Evolutionary conservation across 768 basidiomycete genomes (phyloP), one percentile per base, ranked within the genome.

Genomic region (Agaricus blazei): DNA sequence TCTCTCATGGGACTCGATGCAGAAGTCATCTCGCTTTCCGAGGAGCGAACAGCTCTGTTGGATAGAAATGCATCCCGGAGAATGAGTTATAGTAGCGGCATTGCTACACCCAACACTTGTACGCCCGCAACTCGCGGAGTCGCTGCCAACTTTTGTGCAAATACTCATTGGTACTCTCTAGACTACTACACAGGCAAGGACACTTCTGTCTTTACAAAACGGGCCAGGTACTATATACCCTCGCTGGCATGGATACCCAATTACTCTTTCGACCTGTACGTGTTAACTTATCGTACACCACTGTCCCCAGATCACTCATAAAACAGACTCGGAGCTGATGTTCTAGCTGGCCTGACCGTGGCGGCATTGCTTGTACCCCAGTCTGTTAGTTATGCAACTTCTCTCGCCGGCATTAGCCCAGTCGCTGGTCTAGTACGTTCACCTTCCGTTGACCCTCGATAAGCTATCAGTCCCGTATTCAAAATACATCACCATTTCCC

Each of bases 321-420:
- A 40, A 12, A 14, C 57, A 75, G 75, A 42, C 64, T 75, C 38
- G 69, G 68, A 37, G 77, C 70, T 26, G 92, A 95, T 68, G 62
- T 91, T 15, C 74, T 93, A 0, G 91, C 90, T 28, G 95, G 94
- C n/a, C 64, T 93, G 28, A 93, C 93, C 0, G 84, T 97, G 9
- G 88, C 89, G n/a, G 85, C 83, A 49, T 87, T 91, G 79, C 76
- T 91, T 43, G 88, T 91, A 64, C 89, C 90, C 4, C 87, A 91
- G 67, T 90, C 91, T 1, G 89, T 97, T 66, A 92, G 90, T 67
- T 97, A 98, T 64, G 95, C 92, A 7, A 84, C 89, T 3, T 88
- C 92, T 0, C 74, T 98, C 9, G 93, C 94, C 15, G 84, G 90
- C 60, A 72, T 97, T 38, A 88, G 83, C 59, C 93, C 94, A 11